Percentiles rank a stretch among this genome's conserved stretches.
Evolutionary conservation across 495 filamentous ascomycete species (phyloP).

Genomic region (Clavariopsis aquatica): DNA sequence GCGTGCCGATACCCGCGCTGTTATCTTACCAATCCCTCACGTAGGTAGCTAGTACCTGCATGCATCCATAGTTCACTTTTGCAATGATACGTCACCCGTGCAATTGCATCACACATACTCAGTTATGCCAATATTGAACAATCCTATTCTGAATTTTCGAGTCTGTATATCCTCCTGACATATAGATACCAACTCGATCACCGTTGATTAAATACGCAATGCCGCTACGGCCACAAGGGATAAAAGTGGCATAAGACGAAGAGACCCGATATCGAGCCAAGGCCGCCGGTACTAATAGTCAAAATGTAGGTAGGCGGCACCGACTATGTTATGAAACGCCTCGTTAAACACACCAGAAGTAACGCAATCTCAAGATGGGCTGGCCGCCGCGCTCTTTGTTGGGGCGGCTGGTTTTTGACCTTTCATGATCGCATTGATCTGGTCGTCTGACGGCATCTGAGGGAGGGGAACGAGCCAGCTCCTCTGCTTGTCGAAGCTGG

Average conservation of each 20-base stretch:
- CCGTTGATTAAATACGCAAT: slow-evolving; percentile 6
- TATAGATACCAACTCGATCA: neutral
- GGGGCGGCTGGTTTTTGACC: slow-evolving; percentile 5
- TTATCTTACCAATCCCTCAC: slow-evolving; percentile 15
- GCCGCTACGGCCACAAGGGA: neutral
- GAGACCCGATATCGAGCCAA: neutral
- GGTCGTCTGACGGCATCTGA: slow-evolving; percentile 26
- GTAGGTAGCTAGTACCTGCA: neutral
- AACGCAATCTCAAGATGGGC: slow-evolving; percentile 12
- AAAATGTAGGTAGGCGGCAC: neutral
- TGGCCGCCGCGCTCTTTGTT: slow-evolving; percentile 5
- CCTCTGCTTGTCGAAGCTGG: slow-evolving; percentile 46
- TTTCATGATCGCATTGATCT: slow-evolving; percentile 9
- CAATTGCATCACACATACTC: neutral
- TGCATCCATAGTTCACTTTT: neutral
- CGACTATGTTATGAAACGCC: neutral
- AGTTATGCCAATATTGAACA: neutral
- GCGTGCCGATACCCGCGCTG: slow-evolving; percentile 18
- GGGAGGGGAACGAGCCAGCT: slow-evolving; percentile 26
- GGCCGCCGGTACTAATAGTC: neutral
- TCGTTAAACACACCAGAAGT: slow-evolving; percentile 1
- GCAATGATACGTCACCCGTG: neutral
- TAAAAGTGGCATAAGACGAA: neutral
- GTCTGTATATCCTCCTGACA: neutral
- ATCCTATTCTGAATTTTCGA: neutral